These are phyloP conservation scores for Leccinum proximum DNA, from an alignment of 1,284 basidiomycete species.

Conservation along the genomic window DNA sequence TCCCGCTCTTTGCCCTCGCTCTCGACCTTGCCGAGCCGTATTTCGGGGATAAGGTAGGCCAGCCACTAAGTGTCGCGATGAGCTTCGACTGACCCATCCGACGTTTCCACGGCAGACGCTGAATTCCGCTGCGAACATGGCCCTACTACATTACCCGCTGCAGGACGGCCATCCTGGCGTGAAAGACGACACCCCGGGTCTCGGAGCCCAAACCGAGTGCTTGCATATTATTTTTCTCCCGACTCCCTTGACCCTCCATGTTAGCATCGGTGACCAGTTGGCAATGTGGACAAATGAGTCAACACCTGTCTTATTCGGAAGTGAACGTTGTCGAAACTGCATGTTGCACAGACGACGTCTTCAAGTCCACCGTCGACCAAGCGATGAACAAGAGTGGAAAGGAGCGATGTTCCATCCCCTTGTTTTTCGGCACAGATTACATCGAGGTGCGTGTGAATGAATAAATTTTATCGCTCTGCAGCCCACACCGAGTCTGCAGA, in stretches of 20 bases:
- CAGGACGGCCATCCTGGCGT: slow-evolving; percentile 32
- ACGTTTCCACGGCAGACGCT: slow-evolving; percentile 27
- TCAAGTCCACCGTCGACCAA: slow-evolving; percentile 84
- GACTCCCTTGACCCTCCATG: background rate
- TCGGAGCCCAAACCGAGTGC: slow-evolving; percentile 77
- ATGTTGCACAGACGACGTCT: slow-evolving; percentile 65
- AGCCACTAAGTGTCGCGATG: background rate
- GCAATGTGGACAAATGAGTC: slow-evolving; percentile 83
- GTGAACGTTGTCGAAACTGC: background rate
- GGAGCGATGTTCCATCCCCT: slow-evolving; percentile 77
- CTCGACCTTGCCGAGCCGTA: slow-evolving; percentile 72
- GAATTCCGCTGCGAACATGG: slow-evolving; percentile 75
- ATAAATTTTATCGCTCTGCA: slow-evolving; percentile 25
- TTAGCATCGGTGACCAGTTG: slow-evolving; percentile 82
- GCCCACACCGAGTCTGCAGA: slow-evolving; percentile 63
- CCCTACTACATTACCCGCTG: slow-evolving; percentile 77
- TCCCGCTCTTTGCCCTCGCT: slow-evolving; percentile 84
- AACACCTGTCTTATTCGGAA: background rate
- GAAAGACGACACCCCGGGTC: slow-evolving; percentile 60
- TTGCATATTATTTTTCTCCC: slow-evolving; percentile 29
- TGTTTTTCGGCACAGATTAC: slow-evolving; percentile 79
- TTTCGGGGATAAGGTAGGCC: slow-evolving; percentile 70
- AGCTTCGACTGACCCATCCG: background rate
- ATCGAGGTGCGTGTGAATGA: slow-evolving; percentile 48
- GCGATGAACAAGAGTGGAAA: slow-evolving; percentile 73